Conservation (phyloP, 2,329 filamentous ascomycete species). For the Pseudocercospora eumusae region DNA sequence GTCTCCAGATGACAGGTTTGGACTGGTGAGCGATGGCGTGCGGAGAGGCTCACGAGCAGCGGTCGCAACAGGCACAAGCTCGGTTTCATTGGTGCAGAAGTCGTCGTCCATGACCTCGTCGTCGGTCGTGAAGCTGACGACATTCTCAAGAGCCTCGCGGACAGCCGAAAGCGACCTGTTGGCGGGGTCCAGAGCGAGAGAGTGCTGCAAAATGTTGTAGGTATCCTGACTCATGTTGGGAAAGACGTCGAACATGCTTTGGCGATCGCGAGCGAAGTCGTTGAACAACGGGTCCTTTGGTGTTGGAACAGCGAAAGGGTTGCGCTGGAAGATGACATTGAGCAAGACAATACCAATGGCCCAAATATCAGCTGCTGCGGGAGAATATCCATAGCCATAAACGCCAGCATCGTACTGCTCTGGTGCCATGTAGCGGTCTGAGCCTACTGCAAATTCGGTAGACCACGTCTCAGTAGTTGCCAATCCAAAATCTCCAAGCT, state of each 20-base stretch:
- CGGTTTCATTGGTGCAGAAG: constrained; percentile 77
- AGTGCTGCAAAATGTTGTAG: constrained; percentile 87
- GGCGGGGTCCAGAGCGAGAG: constrained; percentile 84
- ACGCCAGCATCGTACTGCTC: constrained; percentile 92
- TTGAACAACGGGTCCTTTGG: constrained; percentile 89
- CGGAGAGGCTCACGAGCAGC: constrained; percentile 93
- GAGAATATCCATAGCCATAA: constrained; percentile 74
- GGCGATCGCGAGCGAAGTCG: constrained; percentile 89
- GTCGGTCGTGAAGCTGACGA: constrained; percentile 88
- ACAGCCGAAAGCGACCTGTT: constrained; percentile 81
- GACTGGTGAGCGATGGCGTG: constrained; percentile 90
- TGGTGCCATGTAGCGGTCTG: constrained; percentile 98
- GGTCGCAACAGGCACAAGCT: constrained; percentile 68
- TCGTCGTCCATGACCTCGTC: constrained; percentile 92
- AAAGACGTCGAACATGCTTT: constrained; percentile 96
- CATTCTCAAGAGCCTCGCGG: constrained; percentile 74
- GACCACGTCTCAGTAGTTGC: constrained; percentile 89
- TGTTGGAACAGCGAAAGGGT: constrained; percentile 89
- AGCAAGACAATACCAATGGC: constrained; percentile 94
- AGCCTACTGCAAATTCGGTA: constrained; percentile 89
- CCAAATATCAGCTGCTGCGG: constrained; percentile 93
- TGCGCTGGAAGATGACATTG: constrained; percentile 94
- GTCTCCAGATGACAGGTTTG: constrained; percentile 70
- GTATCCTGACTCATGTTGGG: constrained; percentile 98
- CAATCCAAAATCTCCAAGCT: constrained; percentile 94